Evolutionary conservation across 2,329 filamentous ascomycete genomes (phyloP), one percentile per base, ranked within the genome.

Genomic region (Aspergillus sp.): DNA sequence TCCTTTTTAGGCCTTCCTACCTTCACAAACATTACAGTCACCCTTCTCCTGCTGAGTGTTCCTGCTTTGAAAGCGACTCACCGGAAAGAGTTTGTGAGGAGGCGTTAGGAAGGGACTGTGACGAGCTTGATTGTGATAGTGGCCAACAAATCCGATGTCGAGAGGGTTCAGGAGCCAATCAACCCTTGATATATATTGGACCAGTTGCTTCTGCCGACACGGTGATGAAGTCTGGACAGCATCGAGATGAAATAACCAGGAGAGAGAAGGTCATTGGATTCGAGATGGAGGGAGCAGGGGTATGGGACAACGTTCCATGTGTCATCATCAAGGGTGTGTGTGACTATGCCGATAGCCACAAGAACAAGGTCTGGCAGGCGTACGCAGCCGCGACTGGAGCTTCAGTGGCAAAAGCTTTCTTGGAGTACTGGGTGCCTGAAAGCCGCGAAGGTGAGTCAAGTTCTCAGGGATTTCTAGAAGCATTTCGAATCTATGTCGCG

Each of bases 31-130:
- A 55, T 30, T 30, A 55, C 23, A 15, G 34, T n/a, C 15, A 43
- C 23, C 3, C 17, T 43, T 54, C 31, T 34, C 31, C 51, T 43
- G 23, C 34, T 19, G 22, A 13, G 7, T 54, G 51, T 17, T 15
- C 3, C 23, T 54, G 31, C 41, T 34, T 28, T 28, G 31, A n/a
- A 54, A 22, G 47, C 28, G 25, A 31, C 7, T 31, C 28, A 6
- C 19, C 17, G 8, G 66, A 69, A 28, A 64, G 22, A 23, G 57
- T 73, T 13, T 49, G 60, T 41, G n/a, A 57, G 1, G 62, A 60
- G 9, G 61, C 64, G 13, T 3, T 52, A 34, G 31, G 50, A 7
- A 7, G 9, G 13, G 23, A 34, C 22, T 66, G 64, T 34, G 34
- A 31, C 7, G 46, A 60, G 6, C 62, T 66, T 43, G 62, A 51